Percentiles rank a stretch among this genome's conserved stretches.
These are phyloP conservation scores for Melampsora abietis-canadensis DNA, from an alignment of 1,284 basidiomycete species.

Conservation along the genomic window DNA sequence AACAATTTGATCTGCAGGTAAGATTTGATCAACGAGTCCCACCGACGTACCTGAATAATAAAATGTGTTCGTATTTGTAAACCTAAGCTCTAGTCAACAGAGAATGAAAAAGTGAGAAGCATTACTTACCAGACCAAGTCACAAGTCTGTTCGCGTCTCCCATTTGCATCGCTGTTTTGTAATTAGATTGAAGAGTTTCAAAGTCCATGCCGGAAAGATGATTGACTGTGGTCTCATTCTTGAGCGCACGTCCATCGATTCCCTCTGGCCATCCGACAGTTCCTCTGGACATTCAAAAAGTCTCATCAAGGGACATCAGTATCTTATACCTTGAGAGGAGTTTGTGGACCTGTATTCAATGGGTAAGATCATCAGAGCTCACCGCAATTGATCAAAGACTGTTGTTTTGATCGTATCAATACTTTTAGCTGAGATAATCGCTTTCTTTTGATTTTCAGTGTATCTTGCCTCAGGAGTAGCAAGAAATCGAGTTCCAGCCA, in stretches of 20 bases:
- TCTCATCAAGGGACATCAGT: not conserved
- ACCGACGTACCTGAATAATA: not conserved
- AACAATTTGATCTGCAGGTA: not conserved
- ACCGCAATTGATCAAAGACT: conserved; percentile 31
- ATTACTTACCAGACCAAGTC: conserved; percentile 68
- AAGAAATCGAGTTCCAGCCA: conserved; percentile 41
- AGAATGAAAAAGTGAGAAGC: conserved; percentile 55
- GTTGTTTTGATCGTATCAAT: conserved; percentile 20
- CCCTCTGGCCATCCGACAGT: conserved; percentile 39
- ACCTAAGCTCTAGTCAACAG: not conserved
- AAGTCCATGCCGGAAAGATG: conserved; percentile 60
- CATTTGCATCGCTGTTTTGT: conserved; percentile 56
- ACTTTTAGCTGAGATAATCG: conserved; percentile 4
- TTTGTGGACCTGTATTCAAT: too few relatives aligned
- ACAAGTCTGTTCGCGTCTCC: conserved; percentile 60
- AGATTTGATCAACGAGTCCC: not conserved
- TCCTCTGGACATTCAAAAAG: not conserved
- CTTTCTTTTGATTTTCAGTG: conserved; percentile 25
- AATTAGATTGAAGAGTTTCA: conserved; percentile 57
- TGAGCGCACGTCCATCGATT: conserved; percentile 56
- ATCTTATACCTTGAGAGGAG: not conserved
- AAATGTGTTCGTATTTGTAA: not conserved
- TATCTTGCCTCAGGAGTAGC: conserved; percentile 39
- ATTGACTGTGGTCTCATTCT: conserved; percentile 63
- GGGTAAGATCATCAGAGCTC: not conserved